Evolutionary conservation across 768 basidiomycete species (phyloP).

Genomic region (Paxillus rubicundulus): DNA sequence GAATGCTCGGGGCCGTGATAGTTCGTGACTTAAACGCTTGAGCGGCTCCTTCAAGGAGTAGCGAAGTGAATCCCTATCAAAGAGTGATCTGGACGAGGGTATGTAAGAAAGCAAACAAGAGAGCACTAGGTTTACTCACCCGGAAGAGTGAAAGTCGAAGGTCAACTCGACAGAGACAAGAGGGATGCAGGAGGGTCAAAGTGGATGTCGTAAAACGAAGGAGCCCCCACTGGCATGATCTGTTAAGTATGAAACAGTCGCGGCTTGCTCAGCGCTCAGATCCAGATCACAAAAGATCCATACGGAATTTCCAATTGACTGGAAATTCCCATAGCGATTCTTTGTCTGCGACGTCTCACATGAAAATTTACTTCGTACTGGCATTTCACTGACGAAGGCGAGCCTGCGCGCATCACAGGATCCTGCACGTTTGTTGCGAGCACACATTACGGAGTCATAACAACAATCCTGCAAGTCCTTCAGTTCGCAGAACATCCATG

Average conservation of each 20-base stretch:
- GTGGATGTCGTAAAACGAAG: constrained; percentile 22
- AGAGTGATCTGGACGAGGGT: constrained; percentile 51
- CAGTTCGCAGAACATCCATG: too few species aligned
- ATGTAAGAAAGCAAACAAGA: constrained; percentile 4
- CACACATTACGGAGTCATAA: too few species aligned
- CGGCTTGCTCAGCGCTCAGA: too few species aligned
- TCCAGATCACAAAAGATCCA: too few species aligned
- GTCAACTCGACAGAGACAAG: constrained; percentile 67
- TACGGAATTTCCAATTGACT: constrained; percentile 2
- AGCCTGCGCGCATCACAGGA: too few species aligned
- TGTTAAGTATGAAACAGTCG: constrained; percentile 7
- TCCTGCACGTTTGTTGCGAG: too few species aligned
- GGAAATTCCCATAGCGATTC: too few species aligned
- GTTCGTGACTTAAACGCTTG: constrained; percentile 47
- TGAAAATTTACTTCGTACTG: too few species aligned
- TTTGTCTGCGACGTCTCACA: too few species aligned
- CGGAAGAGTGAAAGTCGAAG: constrained; percentile 53
- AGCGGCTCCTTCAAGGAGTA: constrained; percentile 61
- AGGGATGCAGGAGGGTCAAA: constrained; percentile 27
- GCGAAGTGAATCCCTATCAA: constrained; percentile 60
- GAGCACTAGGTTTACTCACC: constrained; percentile 34
- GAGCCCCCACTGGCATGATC: neutral
- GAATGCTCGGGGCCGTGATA: constrained; percentile 33
- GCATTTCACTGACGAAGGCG: too few species aligned
- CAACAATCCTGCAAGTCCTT: too few species aligned